Percentiles rank a stretch among this genome's conserved stretches.
Conservation (phyloP, 1,139 yeast species). For the Wickerhamomyces sp. region DNA sequence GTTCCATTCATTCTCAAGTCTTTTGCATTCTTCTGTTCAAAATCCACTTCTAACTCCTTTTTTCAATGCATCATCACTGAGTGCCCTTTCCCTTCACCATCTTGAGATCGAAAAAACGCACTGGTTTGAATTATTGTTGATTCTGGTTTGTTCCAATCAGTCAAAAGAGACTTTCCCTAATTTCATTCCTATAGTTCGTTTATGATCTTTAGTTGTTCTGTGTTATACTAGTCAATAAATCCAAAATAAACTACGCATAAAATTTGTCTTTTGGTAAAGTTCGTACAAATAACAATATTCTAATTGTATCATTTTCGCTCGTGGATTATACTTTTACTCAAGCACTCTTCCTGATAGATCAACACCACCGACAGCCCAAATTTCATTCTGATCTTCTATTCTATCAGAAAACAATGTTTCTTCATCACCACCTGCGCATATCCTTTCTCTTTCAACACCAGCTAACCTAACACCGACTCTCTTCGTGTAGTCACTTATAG, state of each 20-base stretch:
- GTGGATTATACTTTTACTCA: neutral
- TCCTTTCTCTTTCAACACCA: constrained; percentile 76
- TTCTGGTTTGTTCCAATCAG: neutral
- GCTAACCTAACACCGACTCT: constrained; percentile 86
- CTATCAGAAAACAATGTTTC: constrained; percentile 82
- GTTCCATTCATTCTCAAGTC: too few species aligned
- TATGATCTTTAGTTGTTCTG: neutral
- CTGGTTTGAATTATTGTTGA: neutral
- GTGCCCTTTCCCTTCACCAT: too few species aligned
- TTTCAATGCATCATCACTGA: too few species aligned
- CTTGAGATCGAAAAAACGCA: too few species aligned
- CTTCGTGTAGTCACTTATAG: constrained; percentile 81
- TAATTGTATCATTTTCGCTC: too few species aligned
- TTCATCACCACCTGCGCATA: constrained; percentile 86
- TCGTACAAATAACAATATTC: too few species aligned
- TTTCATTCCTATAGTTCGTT: neutral
- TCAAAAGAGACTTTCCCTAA: too few species aligned
- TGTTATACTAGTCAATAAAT: neutral
- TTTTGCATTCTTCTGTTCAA: too few species aligned
- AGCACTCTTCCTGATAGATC: constrained; percentile 29
- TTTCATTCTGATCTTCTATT: constrained; percentile 79
- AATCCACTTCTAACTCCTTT: too few species aligned
- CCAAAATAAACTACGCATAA: neutral
- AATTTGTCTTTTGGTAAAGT: too few species aligned
- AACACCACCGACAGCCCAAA: constrained; percentile 82